Conservation (phyloP, 306 rosid species). For the Acmispon strigosus region DNA sequence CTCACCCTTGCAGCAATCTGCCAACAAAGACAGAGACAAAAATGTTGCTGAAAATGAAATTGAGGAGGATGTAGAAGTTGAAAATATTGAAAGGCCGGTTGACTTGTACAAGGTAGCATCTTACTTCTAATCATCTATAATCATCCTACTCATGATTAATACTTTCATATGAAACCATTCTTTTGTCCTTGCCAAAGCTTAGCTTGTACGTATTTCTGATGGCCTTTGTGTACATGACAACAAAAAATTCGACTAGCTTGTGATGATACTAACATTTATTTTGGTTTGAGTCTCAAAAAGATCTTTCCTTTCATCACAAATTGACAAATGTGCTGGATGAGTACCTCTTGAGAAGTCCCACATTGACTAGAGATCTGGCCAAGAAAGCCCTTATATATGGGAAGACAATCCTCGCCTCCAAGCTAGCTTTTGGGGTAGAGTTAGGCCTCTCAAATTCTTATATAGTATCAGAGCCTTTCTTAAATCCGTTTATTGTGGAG, state of each 20-base stretch:
- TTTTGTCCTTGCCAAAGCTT: constrained; percentile 18
- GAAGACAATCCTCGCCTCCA: too few species aligned
- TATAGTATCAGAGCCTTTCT: too few species aligned
- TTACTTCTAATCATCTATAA: neutral
- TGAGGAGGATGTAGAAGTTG: constrained; percentile 61
- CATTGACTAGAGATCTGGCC: too few species aligned
- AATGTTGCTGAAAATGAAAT: constrained; percentile 34
- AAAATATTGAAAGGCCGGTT: constrained; percentile 89
- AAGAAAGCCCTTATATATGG: too few species aligned
- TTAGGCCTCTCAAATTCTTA: too few species aligned
- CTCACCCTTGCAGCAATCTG: constrained; percentile 28
- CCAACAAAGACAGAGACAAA: constrained; percentile 27
- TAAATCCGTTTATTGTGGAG: too few species aligned
- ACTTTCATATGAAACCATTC: constrained; percentile 1
- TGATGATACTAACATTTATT: neutral
- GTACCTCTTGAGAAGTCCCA: too few species aligned
- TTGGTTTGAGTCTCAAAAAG: constrained; percentile 6
- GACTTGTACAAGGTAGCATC: constrained; percentile 85
- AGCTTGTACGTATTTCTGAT: neutral
- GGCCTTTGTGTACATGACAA: neutral
- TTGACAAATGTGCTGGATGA: too few species aligned
- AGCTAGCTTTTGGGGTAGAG: too few species aligned
- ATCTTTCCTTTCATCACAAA: too few species aligned
- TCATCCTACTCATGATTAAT: neutral
- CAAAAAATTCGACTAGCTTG: constrained; percentile 1